Base-by-base conservation (phyloP, 805 yeast genomes). In the Cyberlindnera japonica region DNA sequence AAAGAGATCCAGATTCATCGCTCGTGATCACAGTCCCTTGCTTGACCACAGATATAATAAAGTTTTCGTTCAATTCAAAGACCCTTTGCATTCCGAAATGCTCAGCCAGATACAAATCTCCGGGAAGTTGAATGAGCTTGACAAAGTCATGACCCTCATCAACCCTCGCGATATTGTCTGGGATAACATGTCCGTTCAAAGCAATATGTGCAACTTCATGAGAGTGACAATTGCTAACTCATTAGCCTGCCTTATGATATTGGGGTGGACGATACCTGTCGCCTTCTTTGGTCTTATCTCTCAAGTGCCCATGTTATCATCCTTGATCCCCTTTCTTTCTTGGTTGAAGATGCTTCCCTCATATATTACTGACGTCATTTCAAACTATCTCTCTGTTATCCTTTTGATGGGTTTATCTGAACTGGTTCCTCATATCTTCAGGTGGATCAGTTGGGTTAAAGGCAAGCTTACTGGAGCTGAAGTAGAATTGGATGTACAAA, bases 231-330 rank as follows among this genome's bases (percentile, higher is more conserved):
- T 69, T 5, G 79, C 83, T 0, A 71, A 70, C 20, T 71, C 4
- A 26, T 74, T 13, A 68, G 79, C 40, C 57, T 76, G 50, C 8
- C 44, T 68, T 1, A 63, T 86, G 1, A 79, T 82, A 5, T 47
- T 76, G 15, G 74, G 77, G 2, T 89, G 95, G 81, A 85, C 87
- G 1, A 59, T 88, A 2, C 96, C 96, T 0, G 91, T 88, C 1
- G 87, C 95, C 0, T 70, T 84, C 43, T 78, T 87, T 14, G 89
- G 91, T 1, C 62, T 87, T 22, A 63, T 89, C 0, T 77, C 95
- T 0, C 95, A 88, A 50, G 65, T 81, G 3, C 86, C 90, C 0
- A 73, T 79, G 45, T 57, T 85, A 35, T 72, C 82, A 0, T 68
- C 72, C 19, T 62, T 82, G 35, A 61, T 83, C 19, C 93, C 95